Percentiles rank a stretch among this genome's conserved stretches.
phyloP scores from a whole-genome alignment of 1,139 yeast species.

The Yamadazyma friedrichii region DNA sequence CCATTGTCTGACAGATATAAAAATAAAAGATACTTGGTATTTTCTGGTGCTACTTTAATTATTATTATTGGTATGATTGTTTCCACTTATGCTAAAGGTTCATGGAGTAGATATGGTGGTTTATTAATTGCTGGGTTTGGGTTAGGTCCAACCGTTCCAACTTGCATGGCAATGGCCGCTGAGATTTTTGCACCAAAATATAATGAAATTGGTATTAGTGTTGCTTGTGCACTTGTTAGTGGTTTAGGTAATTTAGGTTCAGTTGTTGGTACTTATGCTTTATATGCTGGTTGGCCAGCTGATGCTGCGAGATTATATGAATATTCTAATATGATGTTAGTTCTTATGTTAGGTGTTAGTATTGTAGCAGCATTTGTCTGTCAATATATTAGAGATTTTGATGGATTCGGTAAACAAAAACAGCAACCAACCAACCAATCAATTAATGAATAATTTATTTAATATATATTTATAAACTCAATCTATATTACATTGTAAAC shows the following conservation, averaged over 20 bases:
- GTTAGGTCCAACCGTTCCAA: constrained; percentile 88
- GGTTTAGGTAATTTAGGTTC: constrained; percentile 87
- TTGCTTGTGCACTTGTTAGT: constrained; percentile 76
- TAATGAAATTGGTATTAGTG: constrained; percentile 86
- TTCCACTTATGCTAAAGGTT: constrained; percentile 69
- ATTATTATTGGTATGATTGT: constrained; percentile 76
- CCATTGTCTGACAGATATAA: constrained; percentile 76
- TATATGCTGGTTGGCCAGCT: constrained; percentile 84
- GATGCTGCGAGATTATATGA: constrained; percentile 61
- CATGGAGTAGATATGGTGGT: constrained; percentile 81
- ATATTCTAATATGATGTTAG: constrained; percentile 82
- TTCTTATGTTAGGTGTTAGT: constrained; percentile 70
- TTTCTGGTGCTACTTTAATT: constrained; percentile 58
- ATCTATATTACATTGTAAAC: constrained; percentile 3
- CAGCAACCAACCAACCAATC: too few relatives aligned
- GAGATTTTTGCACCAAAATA: constrained; percentile 70
- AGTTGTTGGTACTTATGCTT: constrained; percentile 81
- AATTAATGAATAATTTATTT: background rate
- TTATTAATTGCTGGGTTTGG: constrained; percentile 81
- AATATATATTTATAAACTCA: background rate
- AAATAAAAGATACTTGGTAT: constrained; percentile 57
- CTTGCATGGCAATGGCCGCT: constrained; percentile 82
- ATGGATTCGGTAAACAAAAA: background rate
- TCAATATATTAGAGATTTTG: constrained; percentile 26
- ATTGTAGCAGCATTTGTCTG: constrained; percentile 49